Conservation (phyloP, 257 asterid species). For the Echites panduratus region DNA sequence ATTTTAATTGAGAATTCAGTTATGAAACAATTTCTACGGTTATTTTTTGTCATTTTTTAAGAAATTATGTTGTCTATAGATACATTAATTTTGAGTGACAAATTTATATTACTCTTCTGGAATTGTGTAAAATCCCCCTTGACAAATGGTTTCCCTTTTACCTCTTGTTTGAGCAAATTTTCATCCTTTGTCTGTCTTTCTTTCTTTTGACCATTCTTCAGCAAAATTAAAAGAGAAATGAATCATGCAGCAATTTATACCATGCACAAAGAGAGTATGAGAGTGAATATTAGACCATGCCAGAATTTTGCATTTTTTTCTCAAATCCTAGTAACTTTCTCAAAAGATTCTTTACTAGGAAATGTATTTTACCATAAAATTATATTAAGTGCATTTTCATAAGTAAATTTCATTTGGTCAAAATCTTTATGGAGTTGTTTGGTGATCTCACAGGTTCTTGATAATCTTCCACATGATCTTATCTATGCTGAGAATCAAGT, state of each 20-base stretch:
- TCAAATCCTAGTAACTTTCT: not conserved
- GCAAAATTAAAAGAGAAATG: not conserved
- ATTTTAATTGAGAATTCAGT: not conserved
- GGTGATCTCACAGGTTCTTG: conserved; percentile 65
- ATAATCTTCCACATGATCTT: conserved; percentile 98
- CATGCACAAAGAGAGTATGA: not conserved
- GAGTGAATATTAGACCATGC: not conserved
- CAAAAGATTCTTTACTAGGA: not conserved
- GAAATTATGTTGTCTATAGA: too few relatives aligned
- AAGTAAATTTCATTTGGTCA: not conserved
- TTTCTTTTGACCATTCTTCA: not conserved
- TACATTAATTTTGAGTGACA: not conserved
- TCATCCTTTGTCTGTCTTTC: not conserved
- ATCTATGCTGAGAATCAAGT: conserved; percentile 74
- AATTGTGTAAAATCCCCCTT: not conserved
- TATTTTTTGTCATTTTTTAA: not conserved
- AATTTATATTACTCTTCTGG: too few relatives aligned
- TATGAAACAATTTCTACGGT: not conserved
- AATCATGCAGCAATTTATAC: not conserved
- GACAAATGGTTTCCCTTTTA: not conserved
- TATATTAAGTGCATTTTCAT: conserved; percentile 6
- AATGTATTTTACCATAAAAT: not conserved
- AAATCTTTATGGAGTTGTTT: not conserved
- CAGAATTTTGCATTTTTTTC: not conserved
- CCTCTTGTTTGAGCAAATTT: not conserved